Conservation (phyloP, 2,329 filamentous ascomycete species). For the Monosporascus sp. region DNA sequence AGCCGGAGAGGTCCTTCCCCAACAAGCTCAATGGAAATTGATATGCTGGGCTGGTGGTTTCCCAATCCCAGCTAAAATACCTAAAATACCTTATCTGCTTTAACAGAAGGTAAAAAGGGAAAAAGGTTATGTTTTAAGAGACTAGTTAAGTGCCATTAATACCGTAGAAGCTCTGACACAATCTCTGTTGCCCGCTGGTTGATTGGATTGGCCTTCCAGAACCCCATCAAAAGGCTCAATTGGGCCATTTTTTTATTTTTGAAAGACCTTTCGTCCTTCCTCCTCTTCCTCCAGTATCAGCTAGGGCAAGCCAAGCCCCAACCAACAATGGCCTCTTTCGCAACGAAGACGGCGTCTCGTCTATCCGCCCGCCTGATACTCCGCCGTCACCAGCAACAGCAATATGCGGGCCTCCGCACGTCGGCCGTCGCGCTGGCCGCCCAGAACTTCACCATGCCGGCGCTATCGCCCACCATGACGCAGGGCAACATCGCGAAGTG, state of each 20-base stretch:
- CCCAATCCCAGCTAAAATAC: neutral
- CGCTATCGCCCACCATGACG: constrained; percentile 88
- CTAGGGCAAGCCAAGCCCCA: constrained; percentile 8
- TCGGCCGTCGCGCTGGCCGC: constrained; percentile 62
- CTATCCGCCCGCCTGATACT: constrained; percentile 54
- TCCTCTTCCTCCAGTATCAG: constrained; percentile 10
- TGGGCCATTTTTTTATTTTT: constrained; percentile 25
- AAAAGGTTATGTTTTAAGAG: neutral
- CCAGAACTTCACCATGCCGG: constrained; percentile 87
- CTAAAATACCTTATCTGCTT: no score
- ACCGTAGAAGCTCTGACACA: neutral
- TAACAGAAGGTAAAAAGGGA: constrained; percentile 1
- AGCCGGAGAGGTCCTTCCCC: constrained; percentile 14
- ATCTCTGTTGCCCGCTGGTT: no score
- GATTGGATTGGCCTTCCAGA: neutral
- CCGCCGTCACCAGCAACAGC: neutral
- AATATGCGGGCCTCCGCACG: constrained; percentile 52
- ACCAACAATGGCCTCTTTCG: constrained; percentile 59
- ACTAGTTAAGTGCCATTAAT: neutral
- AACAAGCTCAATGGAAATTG: constrained; percentile 9
- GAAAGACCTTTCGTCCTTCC: constrained; percentile 16
- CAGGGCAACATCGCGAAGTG: constrained; percentile 83
- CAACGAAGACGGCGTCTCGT: constrained; percentile 52
- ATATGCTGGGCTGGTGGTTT: constrained; percentile 13
- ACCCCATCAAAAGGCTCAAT: constrained; percentile 19